Conservation (phyloP, 148 eudicot genomes). For the Vaccinium myrtillus region DNA sequence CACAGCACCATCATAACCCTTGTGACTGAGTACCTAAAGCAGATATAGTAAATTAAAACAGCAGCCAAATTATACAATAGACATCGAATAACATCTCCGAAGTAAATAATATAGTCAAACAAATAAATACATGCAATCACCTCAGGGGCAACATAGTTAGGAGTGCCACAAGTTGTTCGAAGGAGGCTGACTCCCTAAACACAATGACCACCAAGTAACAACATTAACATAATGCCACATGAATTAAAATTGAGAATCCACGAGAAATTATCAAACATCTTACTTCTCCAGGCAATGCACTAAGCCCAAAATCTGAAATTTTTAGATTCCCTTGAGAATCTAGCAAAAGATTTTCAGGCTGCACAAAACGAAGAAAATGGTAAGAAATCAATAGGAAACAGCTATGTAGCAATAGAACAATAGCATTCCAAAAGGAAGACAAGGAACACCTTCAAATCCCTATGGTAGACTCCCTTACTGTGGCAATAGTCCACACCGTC, state of each 20-base stretch:
- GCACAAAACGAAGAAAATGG: conserved; percentile 27
- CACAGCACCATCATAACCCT: conserved; percentile 94
- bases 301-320: conserved; percentile 97
- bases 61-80: not conserved
- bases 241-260: not conserved
- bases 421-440: conserved; percentile 9
- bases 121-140: conserved; percentile 33
- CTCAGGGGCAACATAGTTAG: conserved; percentile 99
- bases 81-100: not conserved
- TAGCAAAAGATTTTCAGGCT: conserved; percentile 97
- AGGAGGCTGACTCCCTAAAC: conserved; percentile 82
- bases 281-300: conserved; percentile 93
- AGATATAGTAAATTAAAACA: conserved; percentile 13
- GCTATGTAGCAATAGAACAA: not conserved
- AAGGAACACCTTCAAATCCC: conserved; percentile 79
- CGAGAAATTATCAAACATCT: conserved; percentile 16
- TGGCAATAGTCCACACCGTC: conserved; percentile 96
- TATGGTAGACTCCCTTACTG: conserved; percentile 90
- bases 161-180: conserved; percentile 96
- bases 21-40: conserved; percentile 86
- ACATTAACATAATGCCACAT: conserved; percentile 11
- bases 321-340: conserved; percentile 93
- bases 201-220: conserved; percentile 19
- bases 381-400: conserved; percentile 17
- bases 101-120: not conserved